phyloP scores from a whole-genome alignment of 768 basidiomycete species.

The Myochromella boudieri region DNA sequence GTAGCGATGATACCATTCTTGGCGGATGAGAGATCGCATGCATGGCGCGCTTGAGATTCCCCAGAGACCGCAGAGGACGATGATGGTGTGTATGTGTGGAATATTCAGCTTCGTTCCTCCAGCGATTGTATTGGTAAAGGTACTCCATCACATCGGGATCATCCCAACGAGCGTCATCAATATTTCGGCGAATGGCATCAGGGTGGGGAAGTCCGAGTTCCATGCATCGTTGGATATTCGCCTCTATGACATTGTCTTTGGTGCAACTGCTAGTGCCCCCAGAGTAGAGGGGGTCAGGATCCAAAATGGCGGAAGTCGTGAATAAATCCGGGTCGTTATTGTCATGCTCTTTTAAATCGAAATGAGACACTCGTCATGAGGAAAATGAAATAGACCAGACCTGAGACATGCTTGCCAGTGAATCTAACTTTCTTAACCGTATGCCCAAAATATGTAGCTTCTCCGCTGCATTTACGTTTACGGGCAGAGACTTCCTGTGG shows the following conservation, averaged over 20 bases:
- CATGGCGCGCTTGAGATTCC: constrained; percentile 1
- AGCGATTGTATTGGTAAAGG: constrained; percentile 3
- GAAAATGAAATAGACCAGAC: not conserved
- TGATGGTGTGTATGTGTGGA: not conserved
- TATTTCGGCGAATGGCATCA: constrained; percentile 6
- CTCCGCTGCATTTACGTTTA: not conserved
- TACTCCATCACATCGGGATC: constrained; percentile 11
- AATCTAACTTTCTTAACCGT: constrained; percentile 2
- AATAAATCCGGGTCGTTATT: no score
- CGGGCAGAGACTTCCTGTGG: not conserved
- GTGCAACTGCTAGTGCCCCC: constrained; percentile 25
- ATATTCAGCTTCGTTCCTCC: not conserved
- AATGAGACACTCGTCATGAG: no score
- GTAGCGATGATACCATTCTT: not conserved
- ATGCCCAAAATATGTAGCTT: not conserved
- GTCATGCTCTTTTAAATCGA: no score
- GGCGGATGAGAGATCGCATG: not conserved
- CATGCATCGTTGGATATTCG: constrained; percentile 7
- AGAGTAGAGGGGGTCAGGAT: no score
- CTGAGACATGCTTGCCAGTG: not conserved
- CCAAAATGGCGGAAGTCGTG: no score
- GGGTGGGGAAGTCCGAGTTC: constrained; percentile 13
- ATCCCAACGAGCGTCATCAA: constrained; percentile 8
- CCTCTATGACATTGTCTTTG: constrained; percentile 3
- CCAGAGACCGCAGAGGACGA: constrained; percentile 3